Evolutionary conservation across 257 asterid genomes (phyloP).

Genomic region (Hygrophila difformis): DNA sequence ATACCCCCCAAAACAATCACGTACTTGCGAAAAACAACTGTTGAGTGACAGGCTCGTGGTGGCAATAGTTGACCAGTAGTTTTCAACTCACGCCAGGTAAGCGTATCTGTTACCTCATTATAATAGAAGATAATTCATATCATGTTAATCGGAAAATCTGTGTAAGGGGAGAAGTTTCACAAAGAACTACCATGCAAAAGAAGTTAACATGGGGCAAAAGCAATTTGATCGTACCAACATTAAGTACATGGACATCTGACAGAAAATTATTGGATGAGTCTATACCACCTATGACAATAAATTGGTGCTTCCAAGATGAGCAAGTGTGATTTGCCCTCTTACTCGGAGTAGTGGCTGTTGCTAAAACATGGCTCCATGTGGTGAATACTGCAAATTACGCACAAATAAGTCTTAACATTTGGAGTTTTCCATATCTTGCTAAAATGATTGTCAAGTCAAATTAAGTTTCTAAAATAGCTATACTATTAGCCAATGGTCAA

Average conservation of each 20-base stretch:
- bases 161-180: slow-evolving; percentile 9
- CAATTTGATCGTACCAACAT: slow-evolving; percentile 50
- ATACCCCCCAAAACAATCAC: slow-evolving; percentile 93
- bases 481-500: neutral
- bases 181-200: slow-evolving; percentile 5
- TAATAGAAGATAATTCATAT: slow-evolving; percentile 14
- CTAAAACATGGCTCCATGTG: slow-evolving; percentile 68
- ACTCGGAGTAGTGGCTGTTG: slow-evolving; percentile 92
- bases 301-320: slow-evolving; percentile 86
- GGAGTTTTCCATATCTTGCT: neutral
- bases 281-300: slow-evolving; percentile 93
- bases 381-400: slow-evolving; percentile 51
- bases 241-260: slow-evolving; percentile 91
- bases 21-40: slow-evolving; percentile 65
- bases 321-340: slow-evolving; percentile 92
- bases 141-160: slow-evolving; percentile 16
- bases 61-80: slow-evolving; percentile 81
- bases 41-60: slow-evolving; percentile 96
- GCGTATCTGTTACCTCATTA: slow-evolving; percentile 50
- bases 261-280: slow-evolving; percentile 68
- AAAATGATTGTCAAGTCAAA: neutral
- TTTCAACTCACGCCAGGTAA: slow-evolving; percentile 85
- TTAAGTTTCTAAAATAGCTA: neutral
- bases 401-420: slow-evolving; percentile 11
- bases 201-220: slow-evolving; percentile 8